These are phyloP conservation scores for Dispira simplex DNA, from an alignment of 192 early-diverging fungal genomes.

Conservation along the genomic window DNA sequence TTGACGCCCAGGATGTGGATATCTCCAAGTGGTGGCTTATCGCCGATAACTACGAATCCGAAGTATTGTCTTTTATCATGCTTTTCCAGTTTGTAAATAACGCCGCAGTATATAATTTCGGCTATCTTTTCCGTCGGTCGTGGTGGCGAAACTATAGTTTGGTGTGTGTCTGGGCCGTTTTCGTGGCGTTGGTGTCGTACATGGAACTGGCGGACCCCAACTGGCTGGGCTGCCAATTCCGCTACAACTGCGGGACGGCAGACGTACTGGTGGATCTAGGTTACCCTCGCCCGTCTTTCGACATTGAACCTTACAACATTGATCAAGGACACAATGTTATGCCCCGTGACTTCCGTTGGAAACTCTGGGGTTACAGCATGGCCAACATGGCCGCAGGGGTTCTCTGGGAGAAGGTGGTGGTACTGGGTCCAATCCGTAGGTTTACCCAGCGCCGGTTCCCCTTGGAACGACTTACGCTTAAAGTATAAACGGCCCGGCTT, in stretches of 20 bases:
- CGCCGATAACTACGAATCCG: constrained; percentile 55
- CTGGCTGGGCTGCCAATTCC: constrained; percentile 32
- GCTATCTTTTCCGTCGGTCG: constrained; percentile 26
- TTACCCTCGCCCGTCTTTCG: constrained; percentile 15
- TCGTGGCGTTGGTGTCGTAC: constrained; percentile 30
- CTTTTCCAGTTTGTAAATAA: constrained; percentile 48
- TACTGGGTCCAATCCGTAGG: constrained; percentile 28
- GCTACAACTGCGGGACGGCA: constrained; percentile 49
- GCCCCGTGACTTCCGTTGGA: constrained; percentile 31
- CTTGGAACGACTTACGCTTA: constrained; percentile 18
- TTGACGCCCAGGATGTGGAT: constrained; percentile 46
- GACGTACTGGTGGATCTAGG: constrained; percentile 20
- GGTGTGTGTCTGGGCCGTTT: constrained; percentile 17
- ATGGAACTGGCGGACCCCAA: constrained; percentile 42
- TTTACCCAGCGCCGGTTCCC: constrained; percentile 24
- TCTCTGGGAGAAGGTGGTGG: constrained; percentile 26
- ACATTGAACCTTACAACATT: constrained; percentile 34
- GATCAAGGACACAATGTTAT: constrained; percentile 42
- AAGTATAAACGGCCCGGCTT: constrained; percentile 11
- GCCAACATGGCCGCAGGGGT: constrained; percentile 26
- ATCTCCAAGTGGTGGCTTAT: constrained; percentile 62
- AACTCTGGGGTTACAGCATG: constrained; percentile 33
- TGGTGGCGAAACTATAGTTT: constrained; percentile 34
- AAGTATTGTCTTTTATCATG: constrained; percentile 25
- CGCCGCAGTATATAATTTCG: constrained; percentile 39